Base-by-base conservation (phyloP, 805 yeast genomes). In the Teunomyces lycoperdinae region DNA sequence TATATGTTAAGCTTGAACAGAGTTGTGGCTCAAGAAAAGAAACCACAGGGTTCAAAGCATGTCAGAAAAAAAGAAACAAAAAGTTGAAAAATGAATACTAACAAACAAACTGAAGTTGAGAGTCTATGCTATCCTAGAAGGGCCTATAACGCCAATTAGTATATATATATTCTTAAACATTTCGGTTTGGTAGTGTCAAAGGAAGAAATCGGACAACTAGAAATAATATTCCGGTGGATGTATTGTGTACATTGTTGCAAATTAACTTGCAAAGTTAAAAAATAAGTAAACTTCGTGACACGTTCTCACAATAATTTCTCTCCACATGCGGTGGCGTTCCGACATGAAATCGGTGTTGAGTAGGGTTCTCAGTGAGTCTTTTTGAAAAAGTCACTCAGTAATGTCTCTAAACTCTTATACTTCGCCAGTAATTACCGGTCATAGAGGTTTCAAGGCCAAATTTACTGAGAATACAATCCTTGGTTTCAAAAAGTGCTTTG, bases 391-490 rank as follows among this genome's bases (percentile, higher is more conserved):
- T 16, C 14, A 9, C 9, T 13, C 9, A 32, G 9, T 9, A 2
- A 45, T 45, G 48, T 27, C 48, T 8, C 26, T 45, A 27, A 36
- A 41, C 11, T 28, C 46, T 4, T 43, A 47, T 20, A 42, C 45
- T 9, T 50, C 53, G n/a, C 65, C 72, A 1, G 57, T 64, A 0
- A 66, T 72, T 8, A 63, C 65, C 5, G 78, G 78, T 42, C 78
- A 73, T 50, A 62, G 78, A 43, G 78, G 78, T 0, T 73, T 67
- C 55, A 73, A 73, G 49, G 73, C 64, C 32, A 57, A 63, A 41
- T 67, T 64, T 47, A 62, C 73, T 3, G 78, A 73, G 52, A 73
- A 73, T 53, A 70, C 77, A 8, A 17, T 73, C 14, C 14, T 43
- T 5, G 76, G 76, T 6, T 73, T 73, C 52, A 53, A 55, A 14